Evolutionary conservation across 176 grass and related monocot species (phyloP).

Genomic region (Tillandsia fasciculata): DNA sequence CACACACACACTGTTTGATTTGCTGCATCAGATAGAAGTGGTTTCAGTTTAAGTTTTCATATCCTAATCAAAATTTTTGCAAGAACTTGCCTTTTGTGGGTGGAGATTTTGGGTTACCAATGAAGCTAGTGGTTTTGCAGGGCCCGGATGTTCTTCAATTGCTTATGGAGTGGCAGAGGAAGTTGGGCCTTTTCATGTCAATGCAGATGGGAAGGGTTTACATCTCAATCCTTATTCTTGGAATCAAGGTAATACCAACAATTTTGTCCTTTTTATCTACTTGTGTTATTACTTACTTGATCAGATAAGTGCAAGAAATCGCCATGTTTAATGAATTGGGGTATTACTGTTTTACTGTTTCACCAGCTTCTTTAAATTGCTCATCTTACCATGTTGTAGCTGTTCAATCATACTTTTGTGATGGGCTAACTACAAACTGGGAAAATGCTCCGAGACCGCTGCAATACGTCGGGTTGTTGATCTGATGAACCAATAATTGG

Average conservation of each 20-base stretch:
- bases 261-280: not conserved
- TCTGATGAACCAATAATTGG: too few relatives aligned
- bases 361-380: too few relatives aligned
- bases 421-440: too few relatives aligned
- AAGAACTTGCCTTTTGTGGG: too few relatives aligned
- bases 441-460: too few relatives aligned
- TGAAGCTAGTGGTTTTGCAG: constrained; percentile 2
- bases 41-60: constrained; percentile 13
- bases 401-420: too few relatives aligned
- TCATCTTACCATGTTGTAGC: too few relatives aligned
- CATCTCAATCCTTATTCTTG: constrained; percentile 85
- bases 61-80: too few relatives aligned
- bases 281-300: not conserved
- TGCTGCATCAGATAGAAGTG: not conserved
- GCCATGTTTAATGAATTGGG: not conserved
- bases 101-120: not conserved
- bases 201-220: constrained; percentile 68
- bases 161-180: constrained; percentile 90
- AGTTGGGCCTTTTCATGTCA: constrained; percentile 91
- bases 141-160: constrained; percentile 94
- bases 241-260: constrained; percentile 63
- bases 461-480: too few relatives aligned
- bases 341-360: not conserved
- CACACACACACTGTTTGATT: not conserved
- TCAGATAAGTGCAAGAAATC: not conserved